Evolutionary conservation across 225 moss, liverwort and hornwort genomes (phyloP), one percentile per base, ranked within the genome.

Genomic region (Physcomitrium patens): DNA sequence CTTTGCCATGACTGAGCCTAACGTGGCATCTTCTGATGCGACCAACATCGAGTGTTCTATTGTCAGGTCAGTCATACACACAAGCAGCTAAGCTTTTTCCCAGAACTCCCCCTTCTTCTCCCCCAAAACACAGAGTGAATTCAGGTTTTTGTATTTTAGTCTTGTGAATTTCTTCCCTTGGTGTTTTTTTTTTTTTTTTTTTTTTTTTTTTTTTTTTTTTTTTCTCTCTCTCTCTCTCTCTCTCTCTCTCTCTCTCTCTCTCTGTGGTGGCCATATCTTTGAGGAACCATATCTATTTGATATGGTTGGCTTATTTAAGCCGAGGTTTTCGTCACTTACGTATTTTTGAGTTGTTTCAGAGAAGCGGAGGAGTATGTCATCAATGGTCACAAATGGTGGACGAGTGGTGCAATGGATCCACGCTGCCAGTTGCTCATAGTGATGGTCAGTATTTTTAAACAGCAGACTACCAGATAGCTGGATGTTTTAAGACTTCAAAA

Each of bases 1-100:
- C 23, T 99, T 99, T 77, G 99, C 99, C 20, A 99, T 99, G 99
- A 99, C 99, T 45, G 99, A 99, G 79, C 99, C 99, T 47, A 83
- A 80, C 57, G 99, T 99, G 43, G 99, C 99, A 71, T 99, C 99
- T 68, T 95, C 99, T 71, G 99, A 99, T 86, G 99, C 99, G 51
- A 95, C 99, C 60, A 99, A 99, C 74, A 95, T 99, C 46, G 85
- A 99, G 73, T 99, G 93, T 73, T 95, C 95, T 16, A 99, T 99
- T 67, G 68, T 84, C 5, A 86, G 95, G 97, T 94, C 31, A 68
- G 86, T 65, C 70, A 27, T 31, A 49, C 27, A 9, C 51, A 24
- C 12, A 49, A 60, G 51, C 56, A 65, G 17, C 65, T 10, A 19
- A 52, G 31, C 52, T 26, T 69, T 70, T 46, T 47, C 75, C 31